These are phyloP conservation scores for Leccinum pellstonianum DNA, from an alignment of 768 basidiomycete species.

Conservation along the genomic window DNA sequence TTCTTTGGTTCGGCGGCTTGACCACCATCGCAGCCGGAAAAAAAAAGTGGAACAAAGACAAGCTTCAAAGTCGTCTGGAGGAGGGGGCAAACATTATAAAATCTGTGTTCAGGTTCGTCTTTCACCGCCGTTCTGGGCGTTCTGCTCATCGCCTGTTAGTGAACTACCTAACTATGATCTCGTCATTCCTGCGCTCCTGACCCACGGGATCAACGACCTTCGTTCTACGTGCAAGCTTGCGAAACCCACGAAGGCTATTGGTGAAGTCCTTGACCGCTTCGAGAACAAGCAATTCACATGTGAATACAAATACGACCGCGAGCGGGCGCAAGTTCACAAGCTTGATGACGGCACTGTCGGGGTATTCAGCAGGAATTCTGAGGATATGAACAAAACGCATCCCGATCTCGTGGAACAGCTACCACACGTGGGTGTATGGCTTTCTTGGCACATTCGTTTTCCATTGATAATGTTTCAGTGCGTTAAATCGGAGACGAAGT, in stretches of 20 bases:
- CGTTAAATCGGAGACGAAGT: conserved; percentile 76
- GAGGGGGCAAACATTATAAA: conserved; percentile 78
- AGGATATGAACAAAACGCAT: conserved; percentile 99
- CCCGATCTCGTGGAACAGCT: conserved; percentile 96
- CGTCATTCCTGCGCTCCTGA: conserved; percentile 87
- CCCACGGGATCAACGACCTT: conserved; percentile 70
- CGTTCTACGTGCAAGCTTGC: conserved; percentile 83
- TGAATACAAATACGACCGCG: conserved; percentile 99
- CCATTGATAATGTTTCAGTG: conserved; percentile 50
- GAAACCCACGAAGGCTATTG: conserved; percentile 98
- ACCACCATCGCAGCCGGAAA: conserved; percentile 53
- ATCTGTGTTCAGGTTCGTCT: conserved; percentile 81
- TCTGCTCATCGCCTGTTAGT: conserved; percentile 40
- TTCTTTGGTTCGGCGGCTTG: neutral
- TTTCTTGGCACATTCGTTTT: neutral
- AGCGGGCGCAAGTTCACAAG: conserved; percentile 93
- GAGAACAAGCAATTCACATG: conserved; percentile 95
- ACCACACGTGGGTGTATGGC: conserved; percentile 56
- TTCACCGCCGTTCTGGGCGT: neutral
- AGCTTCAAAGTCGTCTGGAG: conserved; percentile 69
- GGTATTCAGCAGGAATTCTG: conserved; percentile 97
- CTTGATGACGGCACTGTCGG: conserved; percentile 77
- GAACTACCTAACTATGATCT: conserved; percentile 92
- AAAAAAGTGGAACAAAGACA: conserved; percentile 67
- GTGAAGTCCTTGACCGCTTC: conserved; percentile 95